A percentile compares a stretch with the other conserved stretches of the same genome.
phyloP scores from a whole-genome alignment of 345 rosid genomes.

The Turnera subulata region DNA sequence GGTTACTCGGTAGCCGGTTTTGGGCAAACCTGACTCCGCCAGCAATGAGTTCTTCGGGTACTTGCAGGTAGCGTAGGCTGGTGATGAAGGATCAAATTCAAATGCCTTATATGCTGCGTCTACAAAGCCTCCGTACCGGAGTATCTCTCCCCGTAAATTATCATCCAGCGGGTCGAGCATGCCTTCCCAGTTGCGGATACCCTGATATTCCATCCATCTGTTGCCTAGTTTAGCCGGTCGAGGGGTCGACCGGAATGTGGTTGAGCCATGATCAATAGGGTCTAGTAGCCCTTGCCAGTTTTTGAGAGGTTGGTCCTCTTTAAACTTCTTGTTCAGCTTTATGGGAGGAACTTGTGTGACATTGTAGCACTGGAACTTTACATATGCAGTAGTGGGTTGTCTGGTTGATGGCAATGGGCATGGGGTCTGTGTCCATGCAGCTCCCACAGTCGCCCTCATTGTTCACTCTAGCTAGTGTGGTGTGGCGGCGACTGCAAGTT shows the following conservation, averaged over 20 bases:
- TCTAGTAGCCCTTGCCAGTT: constrained; percentile 11
- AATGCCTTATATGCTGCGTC: constrained; percentile 74
- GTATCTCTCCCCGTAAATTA: constrained; percentile 63
- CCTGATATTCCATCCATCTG: constrained; percentile 62
- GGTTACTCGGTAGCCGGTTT: constrained; percentile 67
- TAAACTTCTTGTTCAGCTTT: constrained; percentile 5
- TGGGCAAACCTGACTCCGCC: constrained; percentile 47
- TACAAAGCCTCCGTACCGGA: constrained; percentile 79
- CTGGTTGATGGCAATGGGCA: constrained; percentile 10
- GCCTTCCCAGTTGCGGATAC: constrained; percentile 57
- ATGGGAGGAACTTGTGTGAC: constrained; percentile 14
- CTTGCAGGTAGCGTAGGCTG: constrained; percentile 55
- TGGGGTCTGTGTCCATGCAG: constrained; percentile 6
- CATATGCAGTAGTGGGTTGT: neutral
- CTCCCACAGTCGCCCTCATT: constrained; percentile 24
- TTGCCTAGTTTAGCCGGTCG: constrained; percentile 23
- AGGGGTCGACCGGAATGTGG: neutral
- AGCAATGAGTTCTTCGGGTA: constrained; percentile 53
- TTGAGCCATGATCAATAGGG: neutral
- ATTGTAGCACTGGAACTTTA: constrained; percentile 10
- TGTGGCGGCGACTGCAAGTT: neutral
- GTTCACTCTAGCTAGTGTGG: neutral
- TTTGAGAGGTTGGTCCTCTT: neutral
- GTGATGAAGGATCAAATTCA: constrained; percentile 68
- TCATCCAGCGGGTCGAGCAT: constrained; percentile 83